Conservation (phyloP, 106 monocot species). For the Triglochin maritima region DNA sequence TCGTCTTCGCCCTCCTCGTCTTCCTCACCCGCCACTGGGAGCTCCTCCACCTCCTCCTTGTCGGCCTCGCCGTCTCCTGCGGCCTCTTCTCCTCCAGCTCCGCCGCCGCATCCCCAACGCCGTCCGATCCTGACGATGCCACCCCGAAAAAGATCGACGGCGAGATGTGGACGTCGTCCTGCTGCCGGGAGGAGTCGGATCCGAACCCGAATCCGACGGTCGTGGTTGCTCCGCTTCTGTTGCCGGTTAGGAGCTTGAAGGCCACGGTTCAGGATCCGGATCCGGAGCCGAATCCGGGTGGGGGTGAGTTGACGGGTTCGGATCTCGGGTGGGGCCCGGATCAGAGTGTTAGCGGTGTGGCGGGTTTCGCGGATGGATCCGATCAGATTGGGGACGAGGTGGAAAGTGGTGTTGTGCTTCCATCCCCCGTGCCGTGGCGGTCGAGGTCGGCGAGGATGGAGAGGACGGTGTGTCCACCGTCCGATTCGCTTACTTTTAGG, state of each 20-base stretch:
- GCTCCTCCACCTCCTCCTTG: conserved; percentile 69
- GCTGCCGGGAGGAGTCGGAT: conserved; percentile 22
- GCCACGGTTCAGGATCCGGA: not conserved
- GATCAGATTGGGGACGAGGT: not conserved
- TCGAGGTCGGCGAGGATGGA: conserved; percentile 44
- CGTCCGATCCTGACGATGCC: not conserved
- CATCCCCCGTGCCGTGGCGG: conserved; percentile 78
- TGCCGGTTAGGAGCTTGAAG: conserved; percentile 9
- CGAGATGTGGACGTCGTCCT: conserved; percentile 23
- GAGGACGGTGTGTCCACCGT: conserved; percentile 7
- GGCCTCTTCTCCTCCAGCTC: conserved; percentile 70
- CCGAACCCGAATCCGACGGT: conserved; percentile 6
- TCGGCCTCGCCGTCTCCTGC: conserved; percentile 79
- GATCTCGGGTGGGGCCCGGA: conserved; percentile 12
- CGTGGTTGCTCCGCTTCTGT: conserved; percentile 5
- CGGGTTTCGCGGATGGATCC: conserved; percentile 7
- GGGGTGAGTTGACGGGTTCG: conserved; percentile 20
- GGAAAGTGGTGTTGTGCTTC: conserved; percentile 24
- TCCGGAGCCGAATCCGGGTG: conserved; percentile 46
- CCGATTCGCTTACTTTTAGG: conserved; percentile 3
- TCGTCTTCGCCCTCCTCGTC: conserved; percentile 32
- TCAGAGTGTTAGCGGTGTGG: not conserved
- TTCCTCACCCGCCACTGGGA: conserved; percentile 49
- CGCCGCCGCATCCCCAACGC: conserved; percentile 15
- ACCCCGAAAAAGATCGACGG: conserved; percentile 16